Evolutionary conservation across 2,329 filamentous ascomycete genomes (phyloP).

Genomic region (Thelonectria discophora): DNA sequence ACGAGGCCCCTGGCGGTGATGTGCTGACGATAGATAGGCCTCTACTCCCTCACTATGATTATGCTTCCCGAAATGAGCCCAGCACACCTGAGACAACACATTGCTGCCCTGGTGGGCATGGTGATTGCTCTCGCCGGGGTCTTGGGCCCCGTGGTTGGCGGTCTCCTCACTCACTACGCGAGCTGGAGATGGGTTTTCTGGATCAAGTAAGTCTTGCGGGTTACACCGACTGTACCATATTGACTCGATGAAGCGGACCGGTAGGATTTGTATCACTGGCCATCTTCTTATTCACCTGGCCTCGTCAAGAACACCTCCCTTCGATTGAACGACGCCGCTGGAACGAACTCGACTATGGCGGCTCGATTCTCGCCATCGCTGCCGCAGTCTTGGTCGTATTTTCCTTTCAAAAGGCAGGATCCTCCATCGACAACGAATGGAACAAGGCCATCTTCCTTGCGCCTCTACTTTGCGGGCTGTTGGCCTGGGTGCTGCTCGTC

Average conservation of each 20-base stretch:
- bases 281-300: conserved; percentile 62
- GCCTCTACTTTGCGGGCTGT: conserved; percentile 42
- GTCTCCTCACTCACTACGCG: conserved; percentile 58
- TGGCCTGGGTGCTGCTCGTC: conserved; percentile 42
- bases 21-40: conserved; percentile 43
- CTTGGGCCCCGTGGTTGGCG: conserved; percentile 61
- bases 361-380: conserved; percentile 62
- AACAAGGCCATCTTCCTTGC: conserved; percentile 48
- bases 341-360: conserved; percentile 62
- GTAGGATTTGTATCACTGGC: conserved; percentile 57
- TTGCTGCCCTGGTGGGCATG: conserved; percentile 59
- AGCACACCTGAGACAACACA: conserved; percentile 49
- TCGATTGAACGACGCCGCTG: conserved; percentile 52
- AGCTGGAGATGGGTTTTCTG: conserved; percentile 67
- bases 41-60: conserved; percentile 66
- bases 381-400: conserved; percentile 66
- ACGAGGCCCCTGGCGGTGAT: not conserved
- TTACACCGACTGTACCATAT: not conserved
- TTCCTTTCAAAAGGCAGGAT: conserved; percentile 63
- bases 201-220: conserved; percentile 59
- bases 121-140: conserved; percentile 59
- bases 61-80: conserved; percentile 62
- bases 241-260: conserved; percentile 54
- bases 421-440: conserved; percentile 52
- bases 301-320: conserved; percentile 52